phyloP scores from a whole-genome alignment of 495 filamentous ascomycete genomes.

The Xylaria longipes region DNA sequence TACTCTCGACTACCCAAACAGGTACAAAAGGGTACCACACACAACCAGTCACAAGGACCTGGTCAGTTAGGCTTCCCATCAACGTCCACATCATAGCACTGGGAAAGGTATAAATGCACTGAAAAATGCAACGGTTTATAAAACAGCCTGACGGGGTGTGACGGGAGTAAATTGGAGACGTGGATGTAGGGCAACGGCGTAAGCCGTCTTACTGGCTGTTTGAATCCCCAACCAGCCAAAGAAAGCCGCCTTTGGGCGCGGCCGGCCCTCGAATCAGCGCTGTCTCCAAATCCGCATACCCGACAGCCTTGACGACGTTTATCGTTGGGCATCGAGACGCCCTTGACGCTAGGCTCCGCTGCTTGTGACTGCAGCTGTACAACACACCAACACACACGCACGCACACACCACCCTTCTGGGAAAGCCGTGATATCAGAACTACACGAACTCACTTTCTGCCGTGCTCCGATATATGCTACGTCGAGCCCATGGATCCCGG shows the following conservation, averaged over 20 bases:
- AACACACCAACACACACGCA: slow-evolving; percentile 58
- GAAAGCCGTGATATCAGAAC: slow-evolving; percentile 16
- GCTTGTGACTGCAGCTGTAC: slow-evolving; percentile 50
- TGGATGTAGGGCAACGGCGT: slow-evolving; percentile 22
- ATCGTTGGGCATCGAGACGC: slow-evolving; percentile 57
- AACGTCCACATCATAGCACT: neutral
- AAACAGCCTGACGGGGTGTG: slow-evolving; percentile 12
- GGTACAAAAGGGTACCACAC: slow-evolving; percentile 3
- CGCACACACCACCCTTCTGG: slow-evolving; percentile 12
- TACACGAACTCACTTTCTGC: slow-evolving; percentile 23
- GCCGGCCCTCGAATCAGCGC: slow-evolving; percentile 39
- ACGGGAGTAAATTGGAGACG: slow-evolving; percentile 22
- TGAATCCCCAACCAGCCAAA: slow-evolving; percentile 37
- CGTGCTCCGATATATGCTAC: slow-evolving; percentile 23
- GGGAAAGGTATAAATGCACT: neutral
- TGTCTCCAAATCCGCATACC: slow-evolving; percentile 32
- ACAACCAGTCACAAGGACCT: slow-evolving; percentile 7
- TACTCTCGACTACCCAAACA: slow-evolving; percentile 1
- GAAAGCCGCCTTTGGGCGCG: slow-evolving; percentile 33
- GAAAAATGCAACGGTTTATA: neutral
- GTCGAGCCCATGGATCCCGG: slow-evolving; percentile 23
- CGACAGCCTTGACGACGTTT: slow-evolving; percentile 40
- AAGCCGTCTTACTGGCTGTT: slow-evolving; percentile 37
- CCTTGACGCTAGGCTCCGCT: slow-evolving; percentile 53
- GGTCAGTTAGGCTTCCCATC: neutral